phyloP scores from a whole-genome alignment of 2,329 filamentous ascomycete genomes.

The Hortaea sp. region DNA sequence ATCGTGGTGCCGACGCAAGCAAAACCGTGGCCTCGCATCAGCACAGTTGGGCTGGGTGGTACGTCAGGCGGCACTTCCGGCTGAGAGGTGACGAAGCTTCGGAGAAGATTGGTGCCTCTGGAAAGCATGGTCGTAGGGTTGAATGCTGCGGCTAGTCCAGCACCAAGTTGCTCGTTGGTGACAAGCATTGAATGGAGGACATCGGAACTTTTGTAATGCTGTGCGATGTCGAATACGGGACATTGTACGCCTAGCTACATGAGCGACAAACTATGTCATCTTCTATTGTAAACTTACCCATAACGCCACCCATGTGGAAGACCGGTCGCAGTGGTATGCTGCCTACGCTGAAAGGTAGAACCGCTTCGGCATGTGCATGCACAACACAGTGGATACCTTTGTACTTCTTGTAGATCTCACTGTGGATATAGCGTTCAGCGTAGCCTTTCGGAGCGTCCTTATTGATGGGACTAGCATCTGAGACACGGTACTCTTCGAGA shows the following conservation, averaged over 20 bases:
- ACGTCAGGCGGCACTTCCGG: constrained; percentile 8
- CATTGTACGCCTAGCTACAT: constrained; percentile 2
- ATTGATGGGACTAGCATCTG: constrained; percentile 27
- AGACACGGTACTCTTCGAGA: constrained; percentile 35
- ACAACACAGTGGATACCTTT: constrained; percentile 34
- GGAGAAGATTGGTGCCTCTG: constrained; percentile 20
- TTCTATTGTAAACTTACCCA: constrained; percentile 20
- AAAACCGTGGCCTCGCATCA: constrained; percentile 38
- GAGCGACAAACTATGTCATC: neutral
- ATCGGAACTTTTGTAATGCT: constrained; percentile 22
- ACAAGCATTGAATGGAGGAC: constrained; percentile 25
- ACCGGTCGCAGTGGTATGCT: constrained; percentile 33
- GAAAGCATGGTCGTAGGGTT: constrained; percentile 13
- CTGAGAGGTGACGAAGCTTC: constrained; percentile 20
- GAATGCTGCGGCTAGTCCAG: constrained; percentile 24
- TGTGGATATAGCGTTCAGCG: constrained; percentile 36
- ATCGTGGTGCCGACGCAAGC: constrained; percentile 32
- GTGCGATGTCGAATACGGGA: constrained; percentile 25
- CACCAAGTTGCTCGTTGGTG: constrained; percentile 23
- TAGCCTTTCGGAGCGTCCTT: constrained; percentile 22
- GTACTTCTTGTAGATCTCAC: constrained; percentile 35
- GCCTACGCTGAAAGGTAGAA: constrained; percentile 34
- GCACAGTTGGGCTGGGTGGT: constrained; percentile 18
- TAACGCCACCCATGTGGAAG: constrained; percentile 35
- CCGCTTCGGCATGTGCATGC: constrained; percentile 32